Percentiles rank a stretch among this genome's conserved stretches.
Evolutionary conservation across 805 yeast species (phyloP).

Genomic region (Pichia kluyveri): DNA sequence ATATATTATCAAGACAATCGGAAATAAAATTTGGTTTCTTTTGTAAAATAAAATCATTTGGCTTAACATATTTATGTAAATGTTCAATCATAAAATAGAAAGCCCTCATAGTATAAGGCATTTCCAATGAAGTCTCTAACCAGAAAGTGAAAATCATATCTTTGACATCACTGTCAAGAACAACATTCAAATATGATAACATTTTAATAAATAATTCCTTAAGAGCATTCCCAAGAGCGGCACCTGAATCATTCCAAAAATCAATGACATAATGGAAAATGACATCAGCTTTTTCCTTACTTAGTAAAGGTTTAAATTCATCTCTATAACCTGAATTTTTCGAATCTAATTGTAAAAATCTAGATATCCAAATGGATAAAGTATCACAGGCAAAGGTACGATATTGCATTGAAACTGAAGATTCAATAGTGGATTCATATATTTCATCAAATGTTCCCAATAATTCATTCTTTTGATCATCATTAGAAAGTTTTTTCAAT

Average conservation of each 20-base stretch:
- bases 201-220: constrained; percentile 51
- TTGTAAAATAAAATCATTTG: constrained; percentile 31
- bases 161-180: constrained; percentile 6
- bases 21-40: constrained; percentile 37
- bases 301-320: constrained; percentile 6
- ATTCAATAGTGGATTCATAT: constrained; percentile 22
- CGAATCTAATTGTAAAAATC: constrained; percentile 36
- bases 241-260: constrained; percentile 62
- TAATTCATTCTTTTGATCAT: background rate
- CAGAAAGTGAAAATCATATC: constrained; percentile 31
- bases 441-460: constrained; percentile 16
- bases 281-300: constrained; percentile 18
- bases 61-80: constrained; percentile 40
- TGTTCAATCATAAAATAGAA: constrained; percentile 52
- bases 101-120: constrained; percentile 48
- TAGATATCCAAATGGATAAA: constrained; percentile 53
- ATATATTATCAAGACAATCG: constrained; percentile 40
- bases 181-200: constrained; percentile 27
- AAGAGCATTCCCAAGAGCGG: constrained; percentile 63
- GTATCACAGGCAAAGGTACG: constrained; percentile 48
- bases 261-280: constrained; percentile 51
- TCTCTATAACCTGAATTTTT: background rate
- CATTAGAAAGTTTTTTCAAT: background rate
- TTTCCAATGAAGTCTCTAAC: constrained; percentile 34
- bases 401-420: constrained; percentile 28